A percentile compares a stretch with the other conserved stretches of the same genome.
phyloP scores from a whole-genome alignment of 148 eudicot species.

The Dianthus caryophyllus region DNA sequence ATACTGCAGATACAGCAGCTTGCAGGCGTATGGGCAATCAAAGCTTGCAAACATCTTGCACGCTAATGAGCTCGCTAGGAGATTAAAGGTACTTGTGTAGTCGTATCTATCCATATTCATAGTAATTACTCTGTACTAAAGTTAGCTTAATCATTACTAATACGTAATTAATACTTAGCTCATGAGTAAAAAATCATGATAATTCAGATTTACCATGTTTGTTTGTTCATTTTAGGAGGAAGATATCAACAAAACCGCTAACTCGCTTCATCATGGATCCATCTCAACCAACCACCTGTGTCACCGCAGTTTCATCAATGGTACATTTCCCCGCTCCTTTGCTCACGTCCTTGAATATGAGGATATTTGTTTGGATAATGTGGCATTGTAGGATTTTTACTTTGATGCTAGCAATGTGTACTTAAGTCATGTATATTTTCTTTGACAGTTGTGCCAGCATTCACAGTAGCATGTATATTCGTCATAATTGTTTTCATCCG shows the following conservation, averaged over 20 bases:
- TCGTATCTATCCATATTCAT: too few species aligned
- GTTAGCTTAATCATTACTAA: background rate
- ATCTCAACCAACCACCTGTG: slow-evolving; percentile 71
- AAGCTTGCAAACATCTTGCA: slow-evolving; percentile 84
- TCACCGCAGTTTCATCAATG: slow-evolving; percentile 46
- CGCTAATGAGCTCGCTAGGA: slow-evolving; percentile 65
- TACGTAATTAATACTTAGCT: background rate
- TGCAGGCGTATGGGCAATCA: slow-evolving; percentile 80
- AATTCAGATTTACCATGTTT: background rate
- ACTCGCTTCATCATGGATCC: slow-evolving; percentile 86
- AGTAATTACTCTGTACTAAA: too few species aligned
- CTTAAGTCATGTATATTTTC: too few species aligned
- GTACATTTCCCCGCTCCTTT: slow-evolving; percentile 28
- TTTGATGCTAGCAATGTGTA: too few species aligned
- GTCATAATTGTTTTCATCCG: too few species aligned
- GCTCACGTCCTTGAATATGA: background rate
- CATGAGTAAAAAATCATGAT: background rate
- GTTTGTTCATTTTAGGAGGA: slow-evolving; percentile 48
- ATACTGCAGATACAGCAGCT: slow-evolving; percentile 50
- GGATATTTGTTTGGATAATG: background rate
- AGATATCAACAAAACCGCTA: slow-evolving; percentile 64
- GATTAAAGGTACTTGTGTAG: slow-evolving; percentile 48
- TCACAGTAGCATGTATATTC: too few species aligned
- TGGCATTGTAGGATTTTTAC: too few species aligned
- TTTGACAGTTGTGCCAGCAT: too few species aligned